Evolutionary conservation across 352 stramenopile genomes (phyloP), one percentile per base, ranked within the genome.

Genomic region (Peronospora tabacina): DNA sequence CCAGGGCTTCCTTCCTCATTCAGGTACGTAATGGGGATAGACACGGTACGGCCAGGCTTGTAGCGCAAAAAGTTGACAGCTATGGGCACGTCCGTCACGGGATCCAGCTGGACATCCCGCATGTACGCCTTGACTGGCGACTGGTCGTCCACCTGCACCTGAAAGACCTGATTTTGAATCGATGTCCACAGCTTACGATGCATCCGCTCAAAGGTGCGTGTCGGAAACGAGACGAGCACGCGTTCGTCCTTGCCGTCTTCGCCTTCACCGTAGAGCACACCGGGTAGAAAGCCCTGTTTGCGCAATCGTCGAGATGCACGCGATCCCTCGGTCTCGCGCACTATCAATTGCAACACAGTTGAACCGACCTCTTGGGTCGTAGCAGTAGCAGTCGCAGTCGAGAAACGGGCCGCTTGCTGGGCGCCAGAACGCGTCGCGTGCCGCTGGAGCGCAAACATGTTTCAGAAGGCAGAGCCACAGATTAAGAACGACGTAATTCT

Each of bases 11-110:
- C 84, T 75, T 98, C 92, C 47, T 95, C 75, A 56, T 98, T 98
- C 51, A 97, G 57, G 61, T 94, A 94, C 44, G 70, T 80, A 52
- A 98, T 81, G 22, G 93, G 93, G 54, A 98, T 95, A 32, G 80
- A 80, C 24, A 97, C 77, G 32, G 83, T 89, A 61, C 91, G 83
- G 13, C 80, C 85, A 5, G 90, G 78, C 61, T 95, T 88, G 65
- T 94, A 98, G 30, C 93, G 79, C 37, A 96, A 64, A 58, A 95
- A 98, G 73, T 98, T 97, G 39, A 95, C 85, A 29, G 79, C 62
- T 36, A 92, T 15, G 9, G 83, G 81, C 39, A 72, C 62, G 42
- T 94, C 83, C 45, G 70, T 92, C 19, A 94, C 82, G 28, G 79
- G 77, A 52, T 94, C 72, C 52, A 94, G 72, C 57, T 88, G 79